Conservation (phyloP, 2,329 filamentous ascomycete species). For the Clonostachys sp. region DNA sequence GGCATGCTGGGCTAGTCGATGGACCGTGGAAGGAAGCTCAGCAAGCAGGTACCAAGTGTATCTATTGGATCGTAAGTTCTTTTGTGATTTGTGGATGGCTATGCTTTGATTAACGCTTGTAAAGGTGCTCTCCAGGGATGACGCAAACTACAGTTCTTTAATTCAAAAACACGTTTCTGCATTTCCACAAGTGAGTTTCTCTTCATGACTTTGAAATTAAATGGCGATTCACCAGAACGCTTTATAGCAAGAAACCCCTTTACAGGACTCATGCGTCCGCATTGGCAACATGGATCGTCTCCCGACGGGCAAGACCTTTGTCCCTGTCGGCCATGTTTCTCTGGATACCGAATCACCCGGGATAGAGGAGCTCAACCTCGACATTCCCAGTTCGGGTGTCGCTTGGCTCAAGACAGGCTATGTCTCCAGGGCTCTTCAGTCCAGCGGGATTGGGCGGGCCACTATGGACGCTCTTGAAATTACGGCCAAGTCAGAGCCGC, state of each 20-base stretch:
- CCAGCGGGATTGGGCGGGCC: constrained; percentile 1
- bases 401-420: constrained; percentile 6
- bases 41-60: constrained; percentile 7
- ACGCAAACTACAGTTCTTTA: too few relatives aligned
- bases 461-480: constrained; percentile 4
- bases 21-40: constrained; percentile 11
- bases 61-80: constrained; percentile 9
- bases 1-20: constrained; percentile 10
- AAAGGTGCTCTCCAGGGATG: too few relatives aligned
- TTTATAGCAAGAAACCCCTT: too few relatives aligned
- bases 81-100: too few relatives aligned
- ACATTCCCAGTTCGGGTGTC: background rate
- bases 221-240: too few relatives aligned
- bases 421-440: constrained; percentile 2
- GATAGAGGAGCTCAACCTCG: background rate
- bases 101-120: too few relatives aligned
- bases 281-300: background rate
- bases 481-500: background rate
- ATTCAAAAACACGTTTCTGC: too few relatives aligned
- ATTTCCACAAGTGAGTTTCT: too few relatives aligned
- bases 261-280: background rate
- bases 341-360: constrained; percentile 11
- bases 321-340: constrained; percentile 22
- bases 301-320: constrained; percentile 7
- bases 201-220: too few relatives aligned